A percentile compares a stretch with the other conserved stretches of the same genome.
phyloP scores from a whole-genome alignment of 176 grass and related monocot species.

The Cenchrus fungigraminus region DNA sequence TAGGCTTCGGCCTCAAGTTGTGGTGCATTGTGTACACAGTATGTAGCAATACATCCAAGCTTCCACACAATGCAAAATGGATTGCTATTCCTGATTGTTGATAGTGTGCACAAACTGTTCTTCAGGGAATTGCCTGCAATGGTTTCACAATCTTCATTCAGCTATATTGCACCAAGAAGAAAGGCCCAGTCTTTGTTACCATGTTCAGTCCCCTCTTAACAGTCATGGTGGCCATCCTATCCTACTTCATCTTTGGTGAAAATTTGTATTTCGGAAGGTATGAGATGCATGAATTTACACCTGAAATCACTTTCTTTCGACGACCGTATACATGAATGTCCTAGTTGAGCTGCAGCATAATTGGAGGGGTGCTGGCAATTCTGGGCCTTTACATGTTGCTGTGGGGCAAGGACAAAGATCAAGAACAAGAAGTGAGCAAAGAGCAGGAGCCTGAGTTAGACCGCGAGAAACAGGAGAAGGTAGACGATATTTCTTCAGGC shows the following conservation, averaged over 20 bases:
- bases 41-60: slow-evolving; percentile 14
- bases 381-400: slow-evolving; percentile 71
- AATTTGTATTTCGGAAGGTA: no score
- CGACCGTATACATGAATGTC: no score
- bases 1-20: neutral
- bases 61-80: neutral
- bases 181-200: no score
- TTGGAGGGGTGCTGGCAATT: slow-evolving; percentile 73
- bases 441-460: slow-evolving; percentile 25
- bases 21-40: neutral
- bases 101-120: neutral
- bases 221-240: no score
- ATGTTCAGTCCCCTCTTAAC: no score
- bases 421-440: slow-evolving; percentile 24
- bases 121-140: no score
- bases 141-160: no score
- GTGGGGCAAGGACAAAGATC: slow-evolving; percentile 85
- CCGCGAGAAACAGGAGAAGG: slow-evolving; percentile 37
- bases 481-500: no score
- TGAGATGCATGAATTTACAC: neutral
- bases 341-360: slow-evolving; percentile 55
- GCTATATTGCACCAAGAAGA: no score
- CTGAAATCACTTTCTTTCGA: no score
- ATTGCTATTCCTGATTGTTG: neutral
- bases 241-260: no score